phyloP scores from a whole-genome alignment of 2,329 filamentous ascomycete genomes.

The Didymella lethalis region DNA sequence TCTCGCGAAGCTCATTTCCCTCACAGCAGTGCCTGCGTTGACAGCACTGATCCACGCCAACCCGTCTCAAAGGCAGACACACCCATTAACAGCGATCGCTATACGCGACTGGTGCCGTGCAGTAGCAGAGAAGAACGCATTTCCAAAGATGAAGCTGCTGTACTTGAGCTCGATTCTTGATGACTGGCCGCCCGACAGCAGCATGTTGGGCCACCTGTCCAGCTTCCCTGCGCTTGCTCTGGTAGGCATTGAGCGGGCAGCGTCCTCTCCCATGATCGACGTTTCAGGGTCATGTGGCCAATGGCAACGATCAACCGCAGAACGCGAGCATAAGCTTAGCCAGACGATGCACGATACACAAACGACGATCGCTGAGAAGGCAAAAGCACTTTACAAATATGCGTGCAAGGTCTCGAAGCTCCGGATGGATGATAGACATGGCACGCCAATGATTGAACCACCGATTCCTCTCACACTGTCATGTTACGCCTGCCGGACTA shows the following conservation, averaged over 20 bases:
- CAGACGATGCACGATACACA: background rate
- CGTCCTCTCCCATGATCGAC: background rate
- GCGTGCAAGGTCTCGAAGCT: background rate
- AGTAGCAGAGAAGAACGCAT: constrained; percentile 7
- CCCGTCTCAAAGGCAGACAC: background rate
- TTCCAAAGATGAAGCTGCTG: constrained; percentile 3
- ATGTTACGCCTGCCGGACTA: background rate
- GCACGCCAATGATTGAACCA: background rate
- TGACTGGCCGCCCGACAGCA: background rate
- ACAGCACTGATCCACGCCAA: constrained; percentile 3
- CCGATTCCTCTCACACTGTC: constrained; percentile 3
- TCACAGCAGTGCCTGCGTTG: constrained; percentile 2
- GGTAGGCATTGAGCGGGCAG: background rate
- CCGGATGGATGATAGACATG: background rate
- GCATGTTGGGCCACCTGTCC: background rate
- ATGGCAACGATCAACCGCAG: background rate
- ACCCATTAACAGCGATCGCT: background rate
- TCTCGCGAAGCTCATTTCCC: constrained; percentile 4
- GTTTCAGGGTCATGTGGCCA: too few species aligned
- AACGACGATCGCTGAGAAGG: background rate
- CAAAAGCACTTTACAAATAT: background rate
- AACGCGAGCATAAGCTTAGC: background rate
- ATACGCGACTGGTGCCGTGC: constrained; percentile 10
- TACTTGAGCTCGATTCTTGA: background rate
- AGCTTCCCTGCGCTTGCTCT: constrained; percentile 1